A percentile compares a stretch with the other conserved stretches of the same genome.
Evolutionary conservation across 1,139 yeast species (phyloP).

Genomic region (Pichia sp.): DNA sequence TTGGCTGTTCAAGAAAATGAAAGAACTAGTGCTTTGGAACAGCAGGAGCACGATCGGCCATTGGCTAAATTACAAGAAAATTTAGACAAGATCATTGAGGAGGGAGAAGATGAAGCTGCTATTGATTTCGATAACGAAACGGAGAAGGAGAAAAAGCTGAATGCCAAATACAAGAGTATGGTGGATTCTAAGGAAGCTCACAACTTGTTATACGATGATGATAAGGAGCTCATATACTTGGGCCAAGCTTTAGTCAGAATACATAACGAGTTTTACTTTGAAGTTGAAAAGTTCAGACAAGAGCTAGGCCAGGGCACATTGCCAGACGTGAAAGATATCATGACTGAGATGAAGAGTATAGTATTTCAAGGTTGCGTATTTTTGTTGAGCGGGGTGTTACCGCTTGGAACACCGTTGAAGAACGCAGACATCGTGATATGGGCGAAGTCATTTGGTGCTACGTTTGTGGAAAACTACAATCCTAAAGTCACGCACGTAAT

Average conservation of each 20-base stretch:
- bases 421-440: slow-evolving; percentile 83
- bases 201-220: slow-evolving; percentile 71
- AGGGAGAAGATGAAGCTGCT: slow-evolving; percentile 24
- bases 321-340: slow-evolving; percentile 64
- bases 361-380: slow-evolving; percentile 69
- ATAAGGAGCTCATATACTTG: slow-evolving; percentile 65
- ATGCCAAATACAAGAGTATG: neutral
- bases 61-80: slow-evolving; percentile 77
- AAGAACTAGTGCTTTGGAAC: slow-evolving; percentile 55
- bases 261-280: slow-evolving; percentile 61
- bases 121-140: slow-evolving; percentile 3
- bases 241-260: slow-evolving; percentile 59
- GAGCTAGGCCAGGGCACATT: slow-evolving; percentile 8
- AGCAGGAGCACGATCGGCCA: slow-evolving; percentile 72
- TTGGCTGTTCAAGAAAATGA: slow-evolving; percentile 53
- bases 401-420: slow-evolving; percentile 67
- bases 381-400: slow-evolving; percentile 82
- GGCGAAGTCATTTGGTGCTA: slow-evolving; percentile 91
- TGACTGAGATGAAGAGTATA: slow-evolving; percentile 65
- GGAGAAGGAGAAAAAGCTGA: neutral
- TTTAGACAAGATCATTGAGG: slow-evolving; percentile 51
- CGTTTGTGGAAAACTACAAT: slow-evolving; percentile 67
- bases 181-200: slow-evolving; percentile 40
- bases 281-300: slow-evolving; percentile 35
- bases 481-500: slow-evolving; percentile 85